phyloP scores from a whole-genome alignment of 768 basidiomycete species.

The Pulveroboletus frians region DNA sequence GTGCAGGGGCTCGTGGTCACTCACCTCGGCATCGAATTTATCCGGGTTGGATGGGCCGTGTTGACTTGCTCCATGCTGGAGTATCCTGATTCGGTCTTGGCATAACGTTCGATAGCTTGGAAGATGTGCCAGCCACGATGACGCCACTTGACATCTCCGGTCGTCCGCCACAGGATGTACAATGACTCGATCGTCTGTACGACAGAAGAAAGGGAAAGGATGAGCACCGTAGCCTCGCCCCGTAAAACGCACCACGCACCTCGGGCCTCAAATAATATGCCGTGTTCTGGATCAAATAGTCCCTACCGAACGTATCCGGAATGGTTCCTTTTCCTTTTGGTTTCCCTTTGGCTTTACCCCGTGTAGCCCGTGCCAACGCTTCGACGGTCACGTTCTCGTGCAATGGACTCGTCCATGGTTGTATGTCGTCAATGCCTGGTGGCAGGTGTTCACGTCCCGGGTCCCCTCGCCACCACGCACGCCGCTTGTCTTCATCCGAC shows the following conservation, averaged over 20 bases:
- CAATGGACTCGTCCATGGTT: constrained; percentile 18
- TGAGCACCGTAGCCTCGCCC: background rate
- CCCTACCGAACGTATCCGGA: constrained; percentile 31
- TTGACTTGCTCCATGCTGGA: constrained; percentile 49
- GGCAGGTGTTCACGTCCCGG: constrained; percentile 37
- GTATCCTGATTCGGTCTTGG: constrained; percentile 58
- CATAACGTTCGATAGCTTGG: constrained; percentile 53
- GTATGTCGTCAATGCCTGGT: constrained; percentile 45
- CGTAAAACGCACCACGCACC: constrained; percentile 35
- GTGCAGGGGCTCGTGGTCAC: constrained; percentile 47
- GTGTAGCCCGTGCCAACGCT: background rate
- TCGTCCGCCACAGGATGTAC: constrained; percentile 66
- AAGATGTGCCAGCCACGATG: constrained; percentile 68
- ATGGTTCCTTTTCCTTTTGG: too few relatives aligned
- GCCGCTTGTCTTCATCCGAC: background rate
- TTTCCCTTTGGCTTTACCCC: background rate
- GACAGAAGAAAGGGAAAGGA: too few relatives aligned
- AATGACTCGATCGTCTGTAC: constrained; percentile 66
- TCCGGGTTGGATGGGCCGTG: constrained; percentile 28
- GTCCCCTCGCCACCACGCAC: background rate
- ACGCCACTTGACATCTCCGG: constrained; percentile 65
- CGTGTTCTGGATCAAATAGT: constrained; percentile 45
- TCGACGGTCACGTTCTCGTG: constrained; percentile 5
- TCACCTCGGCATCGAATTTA: constrained; percentile 69
- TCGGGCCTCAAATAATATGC: constrained; percentile 66